These are phyloP conservation scores for Begonia masoniana DNA, from an alignment of 306 rosid species.

Conservation along the genomic window DNA sequence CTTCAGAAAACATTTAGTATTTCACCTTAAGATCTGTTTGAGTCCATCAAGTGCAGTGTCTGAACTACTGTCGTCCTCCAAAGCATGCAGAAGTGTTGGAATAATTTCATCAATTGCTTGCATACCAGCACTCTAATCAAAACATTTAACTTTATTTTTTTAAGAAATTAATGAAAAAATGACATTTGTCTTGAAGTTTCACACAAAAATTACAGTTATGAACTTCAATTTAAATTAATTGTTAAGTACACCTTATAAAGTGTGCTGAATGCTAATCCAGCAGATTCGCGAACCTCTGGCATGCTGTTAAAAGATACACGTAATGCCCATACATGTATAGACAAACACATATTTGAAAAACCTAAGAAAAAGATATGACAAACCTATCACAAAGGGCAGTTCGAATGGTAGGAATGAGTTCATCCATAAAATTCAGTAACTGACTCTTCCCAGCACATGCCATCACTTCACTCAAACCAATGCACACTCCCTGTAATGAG, in stretches of 20 bases:
- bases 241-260: constrained; percentile 58
- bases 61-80: constrained; percentile 84
- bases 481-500: constrained; percentile 75
- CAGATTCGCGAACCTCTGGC: constrained; percentile 89
- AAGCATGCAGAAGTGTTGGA: constrained; percentile 87
- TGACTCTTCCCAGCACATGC: constrained; percentile 85
- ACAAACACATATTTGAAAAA: background rate
- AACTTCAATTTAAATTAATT: background rate
- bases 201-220: background rate
- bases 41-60: constrained; percentile 98
- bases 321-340: background rate
- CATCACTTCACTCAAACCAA: constrained; percentile 98
- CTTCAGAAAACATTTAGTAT: background rate
- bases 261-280: constrained; percentile 91
- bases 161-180: constrained; percentile 1
- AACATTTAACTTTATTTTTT: constrained; percentile 5
- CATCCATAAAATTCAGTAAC: constrained; percentile 87
- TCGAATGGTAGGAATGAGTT: constrained; percentile 86
- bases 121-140: constrained; percentile 84
- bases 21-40: constrained; percentile 87
- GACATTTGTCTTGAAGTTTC: background rate
- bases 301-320: constrained; percentile 31
- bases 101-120: constrained; percentile 97
- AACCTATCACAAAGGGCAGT: constrained; percentile 94
- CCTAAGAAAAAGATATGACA: constrained; percentile 10